Evolutionary conservation across 2,329 filamentous ascomycete species (phyloP).

Genomic region (Colletotrichum echinochloae): DNA sequence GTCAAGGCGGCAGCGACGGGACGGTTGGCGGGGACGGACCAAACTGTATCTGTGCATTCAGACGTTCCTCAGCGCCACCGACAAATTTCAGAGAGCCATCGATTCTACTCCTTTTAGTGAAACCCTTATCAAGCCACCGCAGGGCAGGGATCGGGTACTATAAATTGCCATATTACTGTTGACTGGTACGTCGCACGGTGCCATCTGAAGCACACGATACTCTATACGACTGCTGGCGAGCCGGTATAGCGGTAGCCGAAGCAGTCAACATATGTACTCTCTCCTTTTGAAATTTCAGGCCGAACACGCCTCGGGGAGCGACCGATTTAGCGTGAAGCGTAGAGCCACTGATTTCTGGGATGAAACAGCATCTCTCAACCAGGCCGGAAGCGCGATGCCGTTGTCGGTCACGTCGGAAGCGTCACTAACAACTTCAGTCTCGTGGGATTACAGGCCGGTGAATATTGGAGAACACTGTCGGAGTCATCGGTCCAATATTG

Average conservation of each 20-base stretch:
- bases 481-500: constrained; percentile 1
- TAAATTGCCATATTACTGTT: background rate
- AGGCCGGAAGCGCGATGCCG: constrained; percentile 11
- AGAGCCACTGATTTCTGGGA: background rate
- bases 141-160: constrained; percentile 2
- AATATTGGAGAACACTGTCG: background rate
- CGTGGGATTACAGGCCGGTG: background rate
- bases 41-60: background rate
- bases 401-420: constrained; percentile 21
- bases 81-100: constrained; percentile 12
- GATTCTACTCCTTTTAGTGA: constrained; percentile 27
- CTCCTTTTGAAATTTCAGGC: background rate
- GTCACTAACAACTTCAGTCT: constrained; percentile 6
- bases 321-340: background rate
- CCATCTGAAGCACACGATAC: background rate
- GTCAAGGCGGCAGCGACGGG: constrained; percentile 19
- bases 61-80: constrained; percentile 12
- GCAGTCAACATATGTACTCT: background rate
- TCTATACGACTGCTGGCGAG: background rate
- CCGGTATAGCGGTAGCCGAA: constrained; percentile 4
- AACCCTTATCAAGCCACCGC: constrained; percentile 35
- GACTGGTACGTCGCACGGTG: background rate
- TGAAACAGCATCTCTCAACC: constrained; percentile 16
- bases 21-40: background rate
- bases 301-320: background rate